Percentiles rank a stretch among this genome's conserved stretches.
Evolutionary conservation across 305 asterid genomes (phyloP).

Genomic region (Solanum hybrid): DNA sequence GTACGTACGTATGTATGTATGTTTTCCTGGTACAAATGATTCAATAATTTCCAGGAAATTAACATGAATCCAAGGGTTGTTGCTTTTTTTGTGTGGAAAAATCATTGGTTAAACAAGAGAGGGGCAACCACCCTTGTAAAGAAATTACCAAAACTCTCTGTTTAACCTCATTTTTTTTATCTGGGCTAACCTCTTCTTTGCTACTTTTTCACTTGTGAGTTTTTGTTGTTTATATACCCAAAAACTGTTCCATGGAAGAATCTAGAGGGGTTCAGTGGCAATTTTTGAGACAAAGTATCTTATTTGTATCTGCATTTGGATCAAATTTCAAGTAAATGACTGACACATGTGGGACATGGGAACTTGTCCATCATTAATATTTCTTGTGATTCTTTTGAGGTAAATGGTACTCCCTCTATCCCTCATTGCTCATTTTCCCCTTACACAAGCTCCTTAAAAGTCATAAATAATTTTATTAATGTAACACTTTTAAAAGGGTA

Average conservation of each 20-base stretch:
- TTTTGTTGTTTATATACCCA: no score
- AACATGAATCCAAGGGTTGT: slow-evolving; percentile 18
- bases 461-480: not conserved
- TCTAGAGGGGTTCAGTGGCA: not conserved
- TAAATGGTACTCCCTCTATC: not conserved
- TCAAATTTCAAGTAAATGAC: not conserved
- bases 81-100: not conserved
- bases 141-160: not conserved
- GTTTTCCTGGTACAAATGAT: no score
- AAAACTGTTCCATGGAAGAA: not conserved
- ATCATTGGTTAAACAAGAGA: slow-evolving; percentile 14
- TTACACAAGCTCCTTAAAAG: not conserved
- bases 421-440: not conserved
- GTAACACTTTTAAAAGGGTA: no score
- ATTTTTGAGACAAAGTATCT: not conserved
- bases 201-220: no score
- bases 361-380: not conserved
- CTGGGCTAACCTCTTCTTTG: no score
- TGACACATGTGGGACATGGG: not conserved
- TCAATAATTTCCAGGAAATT: not conserved
- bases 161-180: not conserved
- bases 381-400: not conserved
- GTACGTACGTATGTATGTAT: no score
- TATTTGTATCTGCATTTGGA: not conserved
- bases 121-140: slow-evolving; percentile 14